A percentile compares a stretch with the other conserved stretches of the same genome.
phyloP scores from a whole-genome alignment of 768 basidiomycete genomes.

The Infundibulicybe gibba region DNA sequence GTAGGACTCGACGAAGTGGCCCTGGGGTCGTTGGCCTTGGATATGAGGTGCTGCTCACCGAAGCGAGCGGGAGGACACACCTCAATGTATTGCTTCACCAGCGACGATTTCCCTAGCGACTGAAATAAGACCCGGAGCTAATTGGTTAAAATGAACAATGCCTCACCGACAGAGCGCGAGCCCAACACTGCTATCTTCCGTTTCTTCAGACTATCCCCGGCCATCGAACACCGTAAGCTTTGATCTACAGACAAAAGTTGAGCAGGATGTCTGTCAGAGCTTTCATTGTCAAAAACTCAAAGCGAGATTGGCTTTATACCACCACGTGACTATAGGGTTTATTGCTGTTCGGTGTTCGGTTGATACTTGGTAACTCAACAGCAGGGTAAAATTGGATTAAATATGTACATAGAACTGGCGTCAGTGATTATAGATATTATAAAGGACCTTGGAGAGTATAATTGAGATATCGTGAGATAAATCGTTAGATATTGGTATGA shows the following conservation, averaged over 20 bases:
- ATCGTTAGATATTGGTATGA: background rate
- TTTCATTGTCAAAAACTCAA: too few species aligned
- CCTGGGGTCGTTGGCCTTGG: constrained; percentile 24
- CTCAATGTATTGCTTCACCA: constrained; percentile 92
- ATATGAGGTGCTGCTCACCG: background rate
- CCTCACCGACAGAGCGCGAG: constrained; percentile 80
- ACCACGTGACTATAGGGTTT: too few species aligned
- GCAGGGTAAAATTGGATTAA: too few species aligned
- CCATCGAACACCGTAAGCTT: constrained; percentile 8
- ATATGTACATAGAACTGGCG: too few species aligned
- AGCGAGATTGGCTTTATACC: too few species aligned
- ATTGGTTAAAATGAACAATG: constrained; percentile 1
- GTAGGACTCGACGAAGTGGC: constrained; percentile 88
- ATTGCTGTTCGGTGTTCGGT: too few species aligned
- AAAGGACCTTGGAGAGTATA: too few species aligned
- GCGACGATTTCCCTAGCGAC: constrained; percentile 85
- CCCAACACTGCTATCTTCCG: constrained; percentile 90
- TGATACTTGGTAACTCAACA: too few species aligned
- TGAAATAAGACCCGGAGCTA: background rate
- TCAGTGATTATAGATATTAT: too few species aligned
- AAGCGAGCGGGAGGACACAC: constrained; percentile 13
- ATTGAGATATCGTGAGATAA: too few species aligned
- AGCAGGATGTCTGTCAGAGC: too few species aligned
- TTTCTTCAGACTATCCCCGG: constrained; percentile 53
- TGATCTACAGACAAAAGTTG: too few species aligned